A percentile compares a stretch with the other conserved stretches of the same genome.
phyloP scores from a whole-genome alignment of 2,329 filamentous ascomycete species.

The Ophiobolus disseminans region DNA sequence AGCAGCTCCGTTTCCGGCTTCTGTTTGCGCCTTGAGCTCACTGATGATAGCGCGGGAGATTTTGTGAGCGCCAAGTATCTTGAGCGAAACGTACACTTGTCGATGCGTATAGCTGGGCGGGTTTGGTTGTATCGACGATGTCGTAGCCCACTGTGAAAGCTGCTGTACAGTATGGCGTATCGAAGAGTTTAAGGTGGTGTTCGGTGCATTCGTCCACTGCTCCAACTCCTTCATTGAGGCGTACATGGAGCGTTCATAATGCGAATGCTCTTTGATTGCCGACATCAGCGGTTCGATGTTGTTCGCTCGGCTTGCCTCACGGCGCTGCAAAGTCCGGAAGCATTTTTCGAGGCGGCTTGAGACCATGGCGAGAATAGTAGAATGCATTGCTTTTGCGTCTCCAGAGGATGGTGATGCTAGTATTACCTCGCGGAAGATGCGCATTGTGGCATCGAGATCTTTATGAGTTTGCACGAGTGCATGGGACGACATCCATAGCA shows the following conservation, averaged over 20 bases:
- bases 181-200: constrained; percentile 63
- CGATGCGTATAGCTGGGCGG: constrained; percentile 75
- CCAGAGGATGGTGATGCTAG: constrained; percentile 72
- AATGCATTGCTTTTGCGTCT: constrained; percentile 74
- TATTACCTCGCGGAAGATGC: constrained; percentile 76
- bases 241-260: constrained; percentile 67
- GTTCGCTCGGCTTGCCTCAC: constrained; percentile 68
- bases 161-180: constrained; percentile 68
- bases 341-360: constrained; percentile 72
- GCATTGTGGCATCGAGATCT: constrained; percentile 72
- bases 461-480: constrained; percentile 69
- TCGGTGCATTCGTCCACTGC: constrained; percentile 66
- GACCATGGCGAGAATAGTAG: constrained; percentile 73
- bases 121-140: constrained; percentile 57
- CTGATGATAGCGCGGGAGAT: constrained; percentile 70
- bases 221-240: constrained; percentile 72
- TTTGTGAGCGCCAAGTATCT: constrained; percentile 67
- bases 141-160: constrained; percentile 70
- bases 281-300: constrained; percentile 73
- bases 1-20: constrained; percentile 64
- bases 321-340: constrained; percentile 70
- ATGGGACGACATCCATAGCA: constrained; percentile 74
- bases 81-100: constrained; percentile 67
- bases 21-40: constrained; percentile 69
- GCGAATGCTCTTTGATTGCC: constrained; percentile 66